Base-by-base conservation (phyloP, 2,329 filamentous ascomycete species). In the Curvularia verruculosa region DNA sequence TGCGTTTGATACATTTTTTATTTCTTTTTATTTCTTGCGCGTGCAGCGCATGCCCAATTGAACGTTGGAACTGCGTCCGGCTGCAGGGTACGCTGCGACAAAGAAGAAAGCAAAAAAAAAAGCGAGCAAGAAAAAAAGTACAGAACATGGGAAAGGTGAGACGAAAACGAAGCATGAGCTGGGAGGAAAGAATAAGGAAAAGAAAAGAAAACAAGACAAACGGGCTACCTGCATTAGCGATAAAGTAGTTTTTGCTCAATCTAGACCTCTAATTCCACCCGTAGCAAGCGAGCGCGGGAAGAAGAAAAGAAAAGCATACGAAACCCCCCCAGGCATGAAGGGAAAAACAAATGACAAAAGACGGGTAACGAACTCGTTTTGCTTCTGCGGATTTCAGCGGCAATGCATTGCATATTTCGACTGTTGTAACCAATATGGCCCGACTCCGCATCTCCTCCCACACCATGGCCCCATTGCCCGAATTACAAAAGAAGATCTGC, bases 151-250 rank as follows among this genome's bases (percentile, higher is more conserved):
- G 34, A 18, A 36, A 36, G 15, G 13, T 18, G 34, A 36, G 15
- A 24, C 24, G 23, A 26, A 46, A 34, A 31, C 13, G 19, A 46
- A 46, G 34, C 34, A 36, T 18, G 13, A 8, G 34, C 34, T 36
- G 6, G 34, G 29, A 8, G 34, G 34, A 8, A 29, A n/a, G n/a
- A 18, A 28, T 21, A 19, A 29, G 28, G n/a, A 34, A 12, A 6
- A 23, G n/a, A 34, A 12, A 6, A 23, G n/a, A 12, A 45, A 15
- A 5, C 9, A 31, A 46, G 6, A 34, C n/a, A 19, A 46, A 46
- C 44, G 44, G 44, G 44, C 28, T 46, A 46, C 44, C 44, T 46
- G 44, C 44, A 29, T 46, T 31, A 46, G 44, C 28, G 28, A 41
- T 41, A 24, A 10, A 15, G 39, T 15, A 10, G 19, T 28, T 44